Conservation (phyloP, 805 yeast genomes). For the Komagataella kurtzmanii region DNA sequence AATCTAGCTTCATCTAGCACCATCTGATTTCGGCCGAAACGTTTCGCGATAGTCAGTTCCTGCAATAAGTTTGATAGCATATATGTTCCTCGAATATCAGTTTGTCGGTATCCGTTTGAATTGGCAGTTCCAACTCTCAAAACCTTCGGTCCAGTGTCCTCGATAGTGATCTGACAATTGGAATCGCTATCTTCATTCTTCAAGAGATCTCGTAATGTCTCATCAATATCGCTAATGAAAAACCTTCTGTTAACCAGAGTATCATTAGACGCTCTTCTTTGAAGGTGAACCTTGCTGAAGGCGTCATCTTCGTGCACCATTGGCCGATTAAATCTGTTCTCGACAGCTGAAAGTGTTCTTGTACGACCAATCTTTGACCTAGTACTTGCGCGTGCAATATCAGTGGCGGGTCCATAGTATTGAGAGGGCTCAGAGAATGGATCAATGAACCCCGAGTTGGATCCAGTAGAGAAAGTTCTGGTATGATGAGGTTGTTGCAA, state of each 20-base stretch:
- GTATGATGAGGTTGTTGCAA: not conserved
- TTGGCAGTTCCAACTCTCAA: slow-evolving; percentile 69
- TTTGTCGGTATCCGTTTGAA: slow-evolving; percentile 66
- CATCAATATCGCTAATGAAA: slow-evolving; percentile 62
- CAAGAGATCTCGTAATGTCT: slow-evolving; percentile 55
- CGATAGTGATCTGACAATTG: slow-evolving; percentile 75
- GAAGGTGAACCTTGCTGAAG: slow-evolving; percentile 4
- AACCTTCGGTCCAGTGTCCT: slow-evolving; percentile 78
- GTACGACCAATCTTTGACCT: slow-evolving; percentile 32
- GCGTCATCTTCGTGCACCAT: slow-evolving; percentile 4
- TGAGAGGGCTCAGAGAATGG: slow-evolving; percentile 59
- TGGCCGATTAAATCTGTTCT: not conserved
- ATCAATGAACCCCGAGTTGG: slow-evolving; percentile 19
- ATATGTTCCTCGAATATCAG: slow-evolving; percentile 76
- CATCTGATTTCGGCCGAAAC: slow-evolving; percentile 67
- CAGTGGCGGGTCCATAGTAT: slow-evolving; percentile 54
- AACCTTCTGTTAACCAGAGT: slow-evolving; percentile 31
- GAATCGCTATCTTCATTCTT: slow-evolving; percentile 75
- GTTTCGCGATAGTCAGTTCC: slow-evolving; percentile 77
- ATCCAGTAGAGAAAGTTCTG: not conserved
- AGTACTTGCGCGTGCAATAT: slow-evolving; percentile 31
- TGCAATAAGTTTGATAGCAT: slow-evolving; percentile 79
- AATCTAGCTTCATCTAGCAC: slow-evolving; percentile 72
- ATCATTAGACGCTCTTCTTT: slow-evolving; percentile 44
- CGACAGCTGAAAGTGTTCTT: slow-evolving; percentile 35